Conservation (phyloP, 2,329 filamentous ascomycete genomes). For the Chrysoporthe cubensis region DNA sequence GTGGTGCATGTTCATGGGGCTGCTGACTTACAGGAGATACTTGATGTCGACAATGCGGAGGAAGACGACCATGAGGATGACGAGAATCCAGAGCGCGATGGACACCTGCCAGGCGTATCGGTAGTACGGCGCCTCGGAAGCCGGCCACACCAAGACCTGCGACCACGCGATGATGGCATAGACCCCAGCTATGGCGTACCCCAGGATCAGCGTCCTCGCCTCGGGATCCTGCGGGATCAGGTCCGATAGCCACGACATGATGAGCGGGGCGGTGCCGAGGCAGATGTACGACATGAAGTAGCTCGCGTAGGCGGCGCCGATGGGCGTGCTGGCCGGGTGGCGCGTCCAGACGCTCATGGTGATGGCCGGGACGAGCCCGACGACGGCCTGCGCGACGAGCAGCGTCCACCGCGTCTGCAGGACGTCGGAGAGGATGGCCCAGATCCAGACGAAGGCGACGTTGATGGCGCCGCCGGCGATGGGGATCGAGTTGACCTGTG, state of each 20-base stretch:
- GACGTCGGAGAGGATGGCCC: constrained; percentile 55
- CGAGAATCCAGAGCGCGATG: constrained; percentile 47
- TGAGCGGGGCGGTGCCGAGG: constrained; percentile 55
- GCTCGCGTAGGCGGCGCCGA: constrained; percentile 53
- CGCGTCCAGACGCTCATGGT: constrained; percentile 59
- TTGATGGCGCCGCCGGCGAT: constrained; percentile 53
- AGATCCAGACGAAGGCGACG: constrained; percentile 56
- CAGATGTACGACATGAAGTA: constrained; percentile 55
- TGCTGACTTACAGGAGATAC: constrained; percentile 38
- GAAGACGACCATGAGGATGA: constrained; percentile 48
- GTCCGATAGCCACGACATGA: constrained; percentile 57
- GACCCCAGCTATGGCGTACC: constrained; percentile 52
- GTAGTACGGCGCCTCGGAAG: constrained; percentile 53
- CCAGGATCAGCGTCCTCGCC: constrained; percentile 52
- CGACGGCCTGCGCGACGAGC: constrained; percentile 50
- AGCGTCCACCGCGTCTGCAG: constrained; percentile 54
- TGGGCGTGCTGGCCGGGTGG: constrained; percentile 45
- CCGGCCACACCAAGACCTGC: constrained; percentile 57
- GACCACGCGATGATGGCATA: constrained; percentile 57
- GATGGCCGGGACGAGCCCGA: constrained; percentile 52
- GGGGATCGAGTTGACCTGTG: constrained; percentile 53
- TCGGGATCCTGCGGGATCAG: constrained; percentile 52
- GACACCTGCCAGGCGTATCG: constrained; percentile 54
- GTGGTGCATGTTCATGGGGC: too few relatives aligned
- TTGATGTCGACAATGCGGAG: constrained; percentile 49